Evolutionary conservation across 768 basidiomycete genomes (phyloP).

Genomic region (Leccinum sublutescens): DNA sequence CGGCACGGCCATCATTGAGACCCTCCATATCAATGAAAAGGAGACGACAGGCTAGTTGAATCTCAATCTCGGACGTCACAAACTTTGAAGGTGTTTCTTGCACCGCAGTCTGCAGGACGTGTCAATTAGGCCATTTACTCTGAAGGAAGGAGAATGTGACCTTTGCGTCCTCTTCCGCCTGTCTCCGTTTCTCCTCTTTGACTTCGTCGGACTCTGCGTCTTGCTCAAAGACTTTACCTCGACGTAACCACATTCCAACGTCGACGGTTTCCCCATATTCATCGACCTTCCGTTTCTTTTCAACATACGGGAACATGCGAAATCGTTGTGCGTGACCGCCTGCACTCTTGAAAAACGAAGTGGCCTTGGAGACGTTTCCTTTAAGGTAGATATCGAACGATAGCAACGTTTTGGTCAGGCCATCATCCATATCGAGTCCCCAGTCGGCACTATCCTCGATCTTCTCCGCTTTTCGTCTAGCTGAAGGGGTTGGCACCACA

Average conservation of each 20-base stretch:
- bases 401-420: constrained; percentile 65
- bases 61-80: constrained; percentile 67
- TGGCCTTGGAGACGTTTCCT: constrained; percentile 87
- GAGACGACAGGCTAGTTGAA: constrained; percentile 82
- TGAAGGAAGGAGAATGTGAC: constrained; percentile 28
- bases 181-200: constrained; percentile 66
- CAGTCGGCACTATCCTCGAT: constrained; percentile 58
- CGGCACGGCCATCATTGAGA: constrained; percentile 92
- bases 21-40: constrained; percentile 97
- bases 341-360: constrained; percentile 82
- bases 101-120: constrained; percentile 55
- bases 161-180: constrained; percentile 76
- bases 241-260: constrained; percentile 92
- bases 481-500: constrained; percentile 20
- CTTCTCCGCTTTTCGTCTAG: constrained; percentile 47
- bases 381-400: constrained; percentile 98
- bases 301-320: constrained; percentile 96
- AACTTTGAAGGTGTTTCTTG: constrained; percentile 92
- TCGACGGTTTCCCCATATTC: constrained; percentile 96
- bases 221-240: constrained; percentile 88
- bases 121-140: neutral
- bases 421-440: constrained; percentile 75
- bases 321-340: constrained; percentile 75
- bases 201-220: constrained; percentile 81
- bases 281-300: constrained; percentile 89